A percentile compares a stretch with the other conserved stretches of the same genome.
Evolutionary conservation across 2,329 filamentous ascomycete genomes (phyloP).

Genomic region (Colletotrichum sp.): DNA sequence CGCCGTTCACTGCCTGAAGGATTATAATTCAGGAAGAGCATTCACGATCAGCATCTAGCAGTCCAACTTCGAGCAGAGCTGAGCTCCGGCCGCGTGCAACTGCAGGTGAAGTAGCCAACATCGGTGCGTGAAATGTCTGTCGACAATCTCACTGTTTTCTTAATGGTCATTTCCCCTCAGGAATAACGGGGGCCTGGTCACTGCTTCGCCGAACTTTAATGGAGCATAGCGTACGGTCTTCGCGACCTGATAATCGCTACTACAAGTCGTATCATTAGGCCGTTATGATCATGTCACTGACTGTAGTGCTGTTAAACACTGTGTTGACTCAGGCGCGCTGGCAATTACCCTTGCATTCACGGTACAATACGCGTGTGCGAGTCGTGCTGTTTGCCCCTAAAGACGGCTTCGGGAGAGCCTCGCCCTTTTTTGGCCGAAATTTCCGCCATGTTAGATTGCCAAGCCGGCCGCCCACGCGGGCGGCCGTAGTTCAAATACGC

Average conservation of each 20-base stretch:
- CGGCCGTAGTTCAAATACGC: background rate
- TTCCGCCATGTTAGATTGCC: background rate
- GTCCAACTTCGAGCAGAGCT: too few species aligned
- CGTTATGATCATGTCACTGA: background rate
- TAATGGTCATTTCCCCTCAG: background rate
- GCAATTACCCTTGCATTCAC: background rate
- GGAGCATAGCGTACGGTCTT: fast-evolving
- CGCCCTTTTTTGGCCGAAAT: background rate
- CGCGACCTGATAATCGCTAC: background rate
- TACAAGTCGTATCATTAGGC: background rate
- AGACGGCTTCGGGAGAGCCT: background rate
- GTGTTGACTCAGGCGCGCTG: fast-evolving
- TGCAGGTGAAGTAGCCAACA: background rate
- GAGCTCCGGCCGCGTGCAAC: background rate
- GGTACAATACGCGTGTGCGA: background rate
- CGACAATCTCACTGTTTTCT: background rate
- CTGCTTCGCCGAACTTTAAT: background rate
- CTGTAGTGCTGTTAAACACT: background rate
- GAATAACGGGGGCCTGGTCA: background rate
- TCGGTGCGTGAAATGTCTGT: too few species aligned
- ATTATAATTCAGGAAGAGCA: too few species aligned
- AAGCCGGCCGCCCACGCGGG: background rate
- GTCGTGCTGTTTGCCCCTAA: background rate
- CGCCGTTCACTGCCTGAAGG: too few species aligned
- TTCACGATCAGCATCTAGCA: too few species aligned